These are phyloP conservation scores for Xylaria flabelliformis DNA, from an alignment of 495 filamentous ascomycete species.

Conservation along the genomic window DNA sequence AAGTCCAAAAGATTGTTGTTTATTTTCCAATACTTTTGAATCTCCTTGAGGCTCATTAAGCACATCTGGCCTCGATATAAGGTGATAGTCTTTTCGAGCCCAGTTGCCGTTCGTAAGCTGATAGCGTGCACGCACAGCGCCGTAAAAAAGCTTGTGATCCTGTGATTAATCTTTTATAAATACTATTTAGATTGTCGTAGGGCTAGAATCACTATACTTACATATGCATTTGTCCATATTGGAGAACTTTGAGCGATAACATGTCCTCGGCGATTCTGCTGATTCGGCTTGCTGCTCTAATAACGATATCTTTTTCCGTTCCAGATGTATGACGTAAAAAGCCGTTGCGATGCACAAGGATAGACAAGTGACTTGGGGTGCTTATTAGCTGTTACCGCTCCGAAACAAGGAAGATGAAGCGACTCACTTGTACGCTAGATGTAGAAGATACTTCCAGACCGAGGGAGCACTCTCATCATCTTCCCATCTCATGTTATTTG, in stretches of 20 bases:
- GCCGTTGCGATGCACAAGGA: neutral
- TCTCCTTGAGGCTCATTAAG: slow-evolving; percentile 1
- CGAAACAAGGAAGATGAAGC: neutral
- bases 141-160: neutral
- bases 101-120: neutral
- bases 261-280: slow-evolving; percentile 6
- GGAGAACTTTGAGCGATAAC: neutral
- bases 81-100: neutral
- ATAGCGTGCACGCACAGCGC: neutral
- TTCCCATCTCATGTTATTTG: neutral
- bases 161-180: neutral
- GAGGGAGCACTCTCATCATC: neutral
- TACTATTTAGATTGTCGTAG: neutral
- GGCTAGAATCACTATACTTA: neutral
- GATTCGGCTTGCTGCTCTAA: neutral
- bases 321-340: neutral
- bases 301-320: neutral
- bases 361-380: neutral
- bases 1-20: slow-evolving; percentile 4
- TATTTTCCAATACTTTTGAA: slow-evolving; percentile 8
- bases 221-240: slow-evolving; percentile 1
- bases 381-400: neutral
- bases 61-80: neutral
- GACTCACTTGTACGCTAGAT: neutral
- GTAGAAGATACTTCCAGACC: neutral